Percentiles rank a stretch among this genome's conserved stretches.
These are phyloP conservation scores for Leishmania lainsoni DNA, from an alignment of 208 protist species.

Conservation along the genomic window DNA sequence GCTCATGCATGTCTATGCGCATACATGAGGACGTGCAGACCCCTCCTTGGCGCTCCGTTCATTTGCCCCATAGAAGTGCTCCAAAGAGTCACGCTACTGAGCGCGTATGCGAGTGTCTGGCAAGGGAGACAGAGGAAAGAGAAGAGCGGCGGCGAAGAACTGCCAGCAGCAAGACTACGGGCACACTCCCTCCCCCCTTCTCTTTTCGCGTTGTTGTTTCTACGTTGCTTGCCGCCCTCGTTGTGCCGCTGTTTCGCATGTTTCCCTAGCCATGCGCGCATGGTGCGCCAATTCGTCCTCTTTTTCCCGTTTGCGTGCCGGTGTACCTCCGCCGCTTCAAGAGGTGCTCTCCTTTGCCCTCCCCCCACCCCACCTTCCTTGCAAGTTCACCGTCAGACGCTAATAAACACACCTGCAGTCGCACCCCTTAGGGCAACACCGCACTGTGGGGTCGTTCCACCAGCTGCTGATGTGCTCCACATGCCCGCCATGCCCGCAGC, in stretches of 20 bases:
- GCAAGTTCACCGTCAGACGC: neutral
- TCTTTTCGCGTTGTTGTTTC: neutral
- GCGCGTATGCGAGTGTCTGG: neutral
- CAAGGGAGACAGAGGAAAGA: neutral
- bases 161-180: too few relatives aligned
- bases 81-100: neutral
- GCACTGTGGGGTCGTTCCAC: constrained; percentile 66
- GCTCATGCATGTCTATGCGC: neutral
- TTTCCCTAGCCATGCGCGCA: neutral
- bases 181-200: neutral
- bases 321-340: neutral
- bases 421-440: constrained; percentile 74
- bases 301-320: neutral
- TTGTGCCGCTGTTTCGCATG: neutral
- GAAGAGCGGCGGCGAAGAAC: neutral
- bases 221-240: neutral
- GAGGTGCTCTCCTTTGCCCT: neutral
- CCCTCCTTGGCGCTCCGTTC: neutral
- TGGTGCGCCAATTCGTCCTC: neutral
- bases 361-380: neutral
- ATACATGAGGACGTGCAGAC: neutral
- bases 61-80: neutral
- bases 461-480: constrained; percentile 72
- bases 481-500: constrained; percentile 82
- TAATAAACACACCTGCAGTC: constrained; percentile 74